These are phyloP conservation scores for Novymonas esmeraldas DNA, from an alignment of 208 protist genomes.

Conservation along the genomic window DNA sequence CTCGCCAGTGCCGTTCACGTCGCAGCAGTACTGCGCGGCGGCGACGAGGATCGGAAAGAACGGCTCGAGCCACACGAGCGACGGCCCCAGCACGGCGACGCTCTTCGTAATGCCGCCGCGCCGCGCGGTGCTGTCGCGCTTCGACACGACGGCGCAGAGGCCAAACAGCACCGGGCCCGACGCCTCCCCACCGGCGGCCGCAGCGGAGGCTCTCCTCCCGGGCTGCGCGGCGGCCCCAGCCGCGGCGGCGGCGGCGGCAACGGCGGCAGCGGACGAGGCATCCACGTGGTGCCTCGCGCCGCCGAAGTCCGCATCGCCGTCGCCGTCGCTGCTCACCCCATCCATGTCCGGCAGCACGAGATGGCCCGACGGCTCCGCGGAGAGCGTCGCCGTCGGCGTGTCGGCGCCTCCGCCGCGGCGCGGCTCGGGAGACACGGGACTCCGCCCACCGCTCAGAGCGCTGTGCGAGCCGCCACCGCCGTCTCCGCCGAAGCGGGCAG, in stretches of 20 bases:
- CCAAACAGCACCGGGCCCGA: slow-evolving; percentile 46
- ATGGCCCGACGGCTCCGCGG: slow-evolving; percentile 11
- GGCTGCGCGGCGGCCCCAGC: neutral
- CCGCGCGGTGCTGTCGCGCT: slow-evolving; percentile 53
- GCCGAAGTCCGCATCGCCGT: neutral
- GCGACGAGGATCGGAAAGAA: slow-evolving; percentile 75
- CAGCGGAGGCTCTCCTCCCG: neutral
- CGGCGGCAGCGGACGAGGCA: neutral
- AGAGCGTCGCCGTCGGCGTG: neutral
- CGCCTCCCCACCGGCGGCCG: neutral
- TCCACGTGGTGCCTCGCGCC: neutral
- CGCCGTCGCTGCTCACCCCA: slow-evolving; percentile 11
- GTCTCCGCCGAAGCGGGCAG: neutral
- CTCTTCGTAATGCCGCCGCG: slow-evolving; percentile 85
- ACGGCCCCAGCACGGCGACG: slow-evolving; percentile 70
- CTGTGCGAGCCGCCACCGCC: neutral
- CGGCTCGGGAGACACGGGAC: neutral
- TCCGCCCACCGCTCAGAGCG: neutral
- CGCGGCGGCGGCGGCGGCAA: neutral
- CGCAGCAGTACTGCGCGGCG: slow-evolving; percentile 72
- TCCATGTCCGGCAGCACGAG: slow-evolving; percentile 19
- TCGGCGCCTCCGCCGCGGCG: neutral
- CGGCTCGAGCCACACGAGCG: slow-evolving; percentile 67
- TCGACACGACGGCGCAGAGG: slow-evolving; percentile 74
- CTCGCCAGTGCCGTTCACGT: slow-evolving; percentile 55